phyloP scores from a whole-genome alignment of 2,329 filamentous ascomycete genomes.

The Colletotrichum liaoningense region DNA sequence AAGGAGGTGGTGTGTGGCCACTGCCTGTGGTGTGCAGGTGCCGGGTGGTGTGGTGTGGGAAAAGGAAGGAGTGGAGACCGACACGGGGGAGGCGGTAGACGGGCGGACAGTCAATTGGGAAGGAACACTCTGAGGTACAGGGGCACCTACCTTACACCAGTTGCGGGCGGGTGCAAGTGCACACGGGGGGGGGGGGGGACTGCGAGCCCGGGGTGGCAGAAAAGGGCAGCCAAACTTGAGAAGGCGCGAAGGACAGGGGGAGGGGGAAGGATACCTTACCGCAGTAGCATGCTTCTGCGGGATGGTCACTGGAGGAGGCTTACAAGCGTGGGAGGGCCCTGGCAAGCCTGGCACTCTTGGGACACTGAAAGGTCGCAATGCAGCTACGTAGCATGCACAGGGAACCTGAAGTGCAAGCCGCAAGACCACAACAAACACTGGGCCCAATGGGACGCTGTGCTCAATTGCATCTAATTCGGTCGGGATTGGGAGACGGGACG shows the following conservation, averaged over 20 bases:
- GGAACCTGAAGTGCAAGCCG: neutral
- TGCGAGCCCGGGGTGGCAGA: neutral
- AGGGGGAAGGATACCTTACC: neutral
- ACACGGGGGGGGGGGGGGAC: neutral
- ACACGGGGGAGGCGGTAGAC: neutral
- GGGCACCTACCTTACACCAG: neutral
- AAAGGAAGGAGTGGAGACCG: neutral
- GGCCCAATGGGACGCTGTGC: constrained; percentile 3
- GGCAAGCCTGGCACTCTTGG: neutral
- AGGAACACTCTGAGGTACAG: neutral
- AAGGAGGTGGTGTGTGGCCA: constrained; percentile 15
- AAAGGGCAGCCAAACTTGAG: neutral
- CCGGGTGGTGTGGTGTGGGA: neutral
- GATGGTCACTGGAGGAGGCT: neutral
- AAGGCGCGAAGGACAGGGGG: too few relatives aligned
- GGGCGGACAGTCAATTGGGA: neutral
- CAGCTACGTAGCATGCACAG: neutral
- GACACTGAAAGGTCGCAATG: neutral
- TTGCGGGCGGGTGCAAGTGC: neutral
- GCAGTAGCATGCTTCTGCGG: neutral
- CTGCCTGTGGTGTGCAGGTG: too few relatives aligned
- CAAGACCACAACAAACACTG: constrained; percentile 14
- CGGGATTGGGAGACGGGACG: neutral
- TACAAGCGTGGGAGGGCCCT: neutral
- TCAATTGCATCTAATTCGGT: constrained; percentile 1